Evolutionary conservation across 2,329 filamentous ascomycete genomes (phyloP).

Genomic region (Chalara sp.): DNA sequence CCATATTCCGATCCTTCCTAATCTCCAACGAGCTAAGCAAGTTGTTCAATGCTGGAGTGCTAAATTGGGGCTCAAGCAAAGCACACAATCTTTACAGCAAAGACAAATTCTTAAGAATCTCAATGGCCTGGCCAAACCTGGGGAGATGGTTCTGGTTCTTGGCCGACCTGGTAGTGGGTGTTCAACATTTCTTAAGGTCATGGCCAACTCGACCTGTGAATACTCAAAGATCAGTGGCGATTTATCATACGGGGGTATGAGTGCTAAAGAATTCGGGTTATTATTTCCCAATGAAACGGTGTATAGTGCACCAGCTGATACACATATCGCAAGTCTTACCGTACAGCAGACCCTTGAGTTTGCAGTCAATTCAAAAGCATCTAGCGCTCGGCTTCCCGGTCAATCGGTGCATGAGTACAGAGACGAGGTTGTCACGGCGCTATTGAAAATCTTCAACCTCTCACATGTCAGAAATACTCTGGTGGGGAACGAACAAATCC

Average conservation of each 20-base stretch:
- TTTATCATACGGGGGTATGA: constrained; percentile 65
- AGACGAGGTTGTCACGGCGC: constrained; percentile 58
- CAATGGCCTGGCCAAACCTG: constrained; percentile 58
- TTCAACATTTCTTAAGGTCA: constrained; percentile 69
- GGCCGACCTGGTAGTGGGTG: constrained; percentile 70
- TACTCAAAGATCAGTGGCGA: constrained; percentile 64
- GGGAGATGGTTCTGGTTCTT: constrained; percentile 68
- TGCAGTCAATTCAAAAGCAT: constrained; percentile 67
- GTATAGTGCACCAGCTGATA: constrained; percentile 72
- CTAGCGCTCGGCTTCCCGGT: constrained; percentile 59
- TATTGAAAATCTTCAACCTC: constrained; percentile 75
- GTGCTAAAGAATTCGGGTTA: constrained; percentile 59
- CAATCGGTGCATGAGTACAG: constrained; percentile 53
- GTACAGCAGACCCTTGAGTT: constrained; percentile 76
- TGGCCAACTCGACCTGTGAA: constrained; percentile 61
- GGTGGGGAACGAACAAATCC: constrained; percentile 64
- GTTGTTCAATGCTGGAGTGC: too few relatives aligned
- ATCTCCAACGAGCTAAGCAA: too few relatives aligned
- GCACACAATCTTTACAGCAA: too few relatives aligned
- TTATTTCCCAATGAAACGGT: constrained; percentile 66
- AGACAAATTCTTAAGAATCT: constrained; percentile 53
- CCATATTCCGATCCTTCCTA: too few relatives aligned
- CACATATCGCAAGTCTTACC: constrained; percentile 66
- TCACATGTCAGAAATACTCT: constrained; percentile 66
- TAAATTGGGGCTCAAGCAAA: too few relatives aligned